A percentile compares a stretch with the other conserved stretches of the same genome.
Conservation (phyloP, 345 rosid genomes). For the Mercurialis annua region DNA sequence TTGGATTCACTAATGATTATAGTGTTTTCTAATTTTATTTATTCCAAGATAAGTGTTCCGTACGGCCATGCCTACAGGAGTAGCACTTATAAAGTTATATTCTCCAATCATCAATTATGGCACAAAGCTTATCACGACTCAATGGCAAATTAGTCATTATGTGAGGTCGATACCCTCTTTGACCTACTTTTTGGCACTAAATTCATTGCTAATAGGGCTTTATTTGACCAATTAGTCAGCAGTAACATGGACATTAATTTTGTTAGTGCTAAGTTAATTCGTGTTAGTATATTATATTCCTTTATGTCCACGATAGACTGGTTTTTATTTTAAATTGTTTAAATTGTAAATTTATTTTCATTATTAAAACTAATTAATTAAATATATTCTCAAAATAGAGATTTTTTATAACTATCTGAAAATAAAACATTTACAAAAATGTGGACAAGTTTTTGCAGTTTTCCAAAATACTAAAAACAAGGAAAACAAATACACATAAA, state of each 20-base stretch:
- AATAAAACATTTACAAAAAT: too few relatives aligned
- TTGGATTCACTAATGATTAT: background rate
- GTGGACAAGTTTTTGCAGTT: too few relatives aligned
- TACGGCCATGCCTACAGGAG: background rate
- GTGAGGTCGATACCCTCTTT: conserved; percentile 1
- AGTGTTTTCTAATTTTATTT: background rate
- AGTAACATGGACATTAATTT: conserved; percentile 34
- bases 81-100: background rate
- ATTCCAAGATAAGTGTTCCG: background rate
- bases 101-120: conserved; percentile 4
- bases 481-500: too few relatives aligned
- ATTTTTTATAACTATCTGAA: too few relatives aligned
- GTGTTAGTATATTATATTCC: too few relatives aligned
- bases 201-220: conserved; percentile 25
- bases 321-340: too few relatives aligned
- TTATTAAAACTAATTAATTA: too few relatives aligned
- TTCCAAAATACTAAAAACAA: too few relatives aligned
- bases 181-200: conserved; percentile 40
- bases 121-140: conserved; percentile 5
- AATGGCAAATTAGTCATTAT: background rate
- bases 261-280: conserved; percentile 17
- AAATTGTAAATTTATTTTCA: too few relatives aligned
- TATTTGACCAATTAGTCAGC: conserved; percentile 21
- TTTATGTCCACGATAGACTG: too few relatives aligned
- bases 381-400: too few relatives aligned